Conservation (phyloP, 805 yeast genomes). For the Debaryomyces prosopidis region DNA sequence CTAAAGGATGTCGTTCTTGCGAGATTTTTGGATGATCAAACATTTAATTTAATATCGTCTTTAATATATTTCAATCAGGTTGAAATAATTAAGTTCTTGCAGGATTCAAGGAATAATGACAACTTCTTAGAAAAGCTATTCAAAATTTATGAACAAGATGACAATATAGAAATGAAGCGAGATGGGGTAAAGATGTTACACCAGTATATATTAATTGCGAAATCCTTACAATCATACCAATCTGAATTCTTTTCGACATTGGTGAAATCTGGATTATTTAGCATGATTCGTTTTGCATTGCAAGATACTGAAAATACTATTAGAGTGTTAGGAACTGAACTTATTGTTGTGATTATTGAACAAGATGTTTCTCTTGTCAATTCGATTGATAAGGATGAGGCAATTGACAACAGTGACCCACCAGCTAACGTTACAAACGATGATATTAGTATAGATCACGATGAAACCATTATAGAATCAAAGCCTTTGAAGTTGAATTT, state of each 20-base stretch:
- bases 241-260: slow-evolving; percentile 64
- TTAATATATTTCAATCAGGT: slow-evolving; percentile 70
- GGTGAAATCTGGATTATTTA: slow-evolving; percentile 67
- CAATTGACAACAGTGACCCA: slow-evolving; percentile 30
- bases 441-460: slow-evolving; percentile 5
- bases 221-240: slow-evolving; percentile 59
- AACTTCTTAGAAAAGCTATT: slow-evolving; percentile 61
- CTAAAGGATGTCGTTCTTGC: slow-evolving; percentile 86
- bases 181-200: slow-evolving; percentile 79
- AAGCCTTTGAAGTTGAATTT: slow-evolving; percentile 29
- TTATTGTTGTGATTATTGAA: slow-evolving; percentile 77
- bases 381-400: slow-evolving; percentile 29
- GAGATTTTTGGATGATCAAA: slow-evolving; percentile 76
- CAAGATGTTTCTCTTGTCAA: slow-evolving; percentile 71
- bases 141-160: slow-evolving; percentile 43
- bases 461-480: slow-evolving; percentile 9
- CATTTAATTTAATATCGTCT: slow-evolving; percentile 64
- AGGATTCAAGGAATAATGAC: slow-evolving; percentile 38
- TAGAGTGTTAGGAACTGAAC: slow-evolving; percentile 74
- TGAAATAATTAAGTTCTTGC: slow-evolving; percentile 60
- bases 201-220: slow-evolving; percentile 77
- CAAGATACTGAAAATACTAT: slow-evolving; percentile 47
- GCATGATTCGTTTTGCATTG: slow-evolving; percentile 71
- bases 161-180: slow-evolving; percentile 36
- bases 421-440: slow-evolving; percentile 9